Conservation (phyloP, 169 alveolate species). For the Babesia sp. region DNA sequence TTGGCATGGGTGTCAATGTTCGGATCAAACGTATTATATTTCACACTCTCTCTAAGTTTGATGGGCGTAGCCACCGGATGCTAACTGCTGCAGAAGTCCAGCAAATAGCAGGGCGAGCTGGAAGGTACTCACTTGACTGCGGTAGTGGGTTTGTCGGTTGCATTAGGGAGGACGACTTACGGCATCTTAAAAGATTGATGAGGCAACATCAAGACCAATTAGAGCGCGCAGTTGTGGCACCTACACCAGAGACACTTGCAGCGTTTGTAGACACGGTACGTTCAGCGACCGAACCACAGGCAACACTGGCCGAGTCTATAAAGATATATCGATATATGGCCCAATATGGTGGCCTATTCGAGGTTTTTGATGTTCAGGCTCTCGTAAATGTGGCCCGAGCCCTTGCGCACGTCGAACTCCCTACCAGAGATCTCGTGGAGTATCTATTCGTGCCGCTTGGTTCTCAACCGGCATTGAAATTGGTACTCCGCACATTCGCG, state of each 20-base stretch:
- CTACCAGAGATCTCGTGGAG: slow-evolving; percentile 26
- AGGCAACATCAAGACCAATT: slow-evolving; percentile 11
- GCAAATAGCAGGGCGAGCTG: slow-evolving; percentile 92
- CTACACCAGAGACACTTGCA: slow-evolving; percentile 15
- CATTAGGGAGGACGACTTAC: slow-evolving; percentile 20
- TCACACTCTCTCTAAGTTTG: slow-evolving; percentile 74
- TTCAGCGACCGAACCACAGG: slow-evolving; percentile 32
- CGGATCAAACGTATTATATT: slow-evolving; percentile 86
- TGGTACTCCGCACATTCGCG: slow-evolving; percentile 53
- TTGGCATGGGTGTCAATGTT: slow-evolving; percentile 92
- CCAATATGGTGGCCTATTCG: slow-evolving; percentile 10
- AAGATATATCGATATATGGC: slow-evolving; percentile 36
- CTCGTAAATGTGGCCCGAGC: slow-evolving; percentile 28
- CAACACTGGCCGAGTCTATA: slow-evolving; percentile 13
- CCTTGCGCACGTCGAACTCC: slow-evolving; percentile 24
- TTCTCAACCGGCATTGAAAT: slow-evolving; percentile 26
- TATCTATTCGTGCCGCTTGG: slow-evolving; percentile 60
- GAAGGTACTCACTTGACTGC: slow-evolving; percentile 75
- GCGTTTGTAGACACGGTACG: slow-evolving; percentile 35
- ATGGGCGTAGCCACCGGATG: slow-evolving; percentile 69
- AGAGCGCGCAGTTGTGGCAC: slow-evolving; percentile 48
- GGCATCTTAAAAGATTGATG: slow-evolving; percentile 23
- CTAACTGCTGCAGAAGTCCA: slow-evolving; percentile 78
- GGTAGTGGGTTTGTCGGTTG: slow-evolving; percentile 48
- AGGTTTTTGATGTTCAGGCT: slow-evolving; percentile 27